Evolutionary conservation across 352 stramenopile species (phyloP).

Genomic region (Blastocystis sp.): DNA sequence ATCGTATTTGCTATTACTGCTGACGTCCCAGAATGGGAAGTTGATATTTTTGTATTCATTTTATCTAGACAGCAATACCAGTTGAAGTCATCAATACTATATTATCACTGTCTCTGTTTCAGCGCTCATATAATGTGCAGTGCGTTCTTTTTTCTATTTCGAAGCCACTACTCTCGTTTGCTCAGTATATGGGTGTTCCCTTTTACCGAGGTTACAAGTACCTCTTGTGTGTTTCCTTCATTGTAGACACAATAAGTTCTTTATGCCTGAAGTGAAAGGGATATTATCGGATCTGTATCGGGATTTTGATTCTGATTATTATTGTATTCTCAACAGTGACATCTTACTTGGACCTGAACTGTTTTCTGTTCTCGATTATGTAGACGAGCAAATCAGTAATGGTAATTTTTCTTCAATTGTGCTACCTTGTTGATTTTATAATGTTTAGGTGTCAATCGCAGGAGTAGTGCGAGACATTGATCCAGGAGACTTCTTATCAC

Average conservation of each 20-base stretch:
- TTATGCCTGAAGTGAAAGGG: background rate
- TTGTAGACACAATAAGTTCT: slow-evolving; percentile 29
- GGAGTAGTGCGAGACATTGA: background rate
- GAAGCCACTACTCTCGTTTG: slow-evolving; percentile 21
- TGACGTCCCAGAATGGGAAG: background rate
- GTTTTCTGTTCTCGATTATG: slow-evolving; percentile 14
- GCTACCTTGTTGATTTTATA: background rate
- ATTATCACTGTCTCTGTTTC: background rate
- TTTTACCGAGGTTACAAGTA: slow-evolving; percentile 48
- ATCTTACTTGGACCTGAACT: slow-evolving; percentile 5
- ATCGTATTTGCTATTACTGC: slow-evolving; percentile 17
- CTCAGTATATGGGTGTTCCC: background rate
- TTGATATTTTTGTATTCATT: background rate
- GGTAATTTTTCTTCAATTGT: background rate
- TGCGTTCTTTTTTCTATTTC: slow-evolving; percentile 38
- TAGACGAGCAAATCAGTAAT: background rate
- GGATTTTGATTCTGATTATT: slow-evolving; percentile 28
- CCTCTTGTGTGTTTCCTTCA: background rate
- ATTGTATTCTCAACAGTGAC: slow-evolving; percentile 50
- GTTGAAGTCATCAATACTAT: background rate
- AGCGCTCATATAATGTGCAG: background rate
- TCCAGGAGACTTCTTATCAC: background rate
- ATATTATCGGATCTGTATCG: background rate
- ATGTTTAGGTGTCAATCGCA: background rate
- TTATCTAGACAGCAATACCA: background rate